Base-by-base conservation (phyloP, 306 rosid species). In the Morella rubra region DNA sequence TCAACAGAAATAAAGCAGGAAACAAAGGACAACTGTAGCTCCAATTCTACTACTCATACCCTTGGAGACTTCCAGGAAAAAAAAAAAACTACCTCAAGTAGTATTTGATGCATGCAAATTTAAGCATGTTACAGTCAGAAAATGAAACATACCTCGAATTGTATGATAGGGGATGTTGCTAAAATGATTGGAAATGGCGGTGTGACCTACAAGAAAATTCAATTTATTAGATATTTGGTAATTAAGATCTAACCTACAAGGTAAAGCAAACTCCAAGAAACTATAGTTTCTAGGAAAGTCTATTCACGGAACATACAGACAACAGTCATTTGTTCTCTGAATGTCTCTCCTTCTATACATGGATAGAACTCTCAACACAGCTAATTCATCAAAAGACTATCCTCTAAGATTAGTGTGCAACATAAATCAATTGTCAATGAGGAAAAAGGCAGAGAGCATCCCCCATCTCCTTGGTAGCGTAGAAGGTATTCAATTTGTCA, bases 151-250 rank as follows among this genome's bases (percentile, higher is more conserved):
- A 87, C 98, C 98, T 89, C 98, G 77, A 94, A 94, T 80, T 94
- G 96, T 81, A 94, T 80, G 50, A 86, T 71, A 27, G 97, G 98
- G 80, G 90, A 84, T 47, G 96, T 87, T 77, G 93, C 90, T 73
- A 91, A 85, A 73, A 88, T 71, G 54, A 88, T 77, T 24, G 98
- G 97, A 85, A 88, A 90, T 32, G 95, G 86, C 73, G 97, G 96
- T 72, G 98, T 94, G 79, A 91, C 97, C 98, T 94, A 80, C 87
- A 83, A 77, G 72, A 68, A 83, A 76, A 77, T 73, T 72, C 78
- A 44, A 65, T 6, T 80, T n/a, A 79, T 87, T 82, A 87, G 85
- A 56, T 44, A 51, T 59, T 52, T 54, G 3, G n/a, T 20, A 54
- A 54, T 16, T 8, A 54, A 18, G 60, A 54, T 7, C 10, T 6